These are phyloP conservation scores for Hemerocallis citrina DNA, from an alignment of 106 monocot species.

Conservation along the genomic window DNA sequence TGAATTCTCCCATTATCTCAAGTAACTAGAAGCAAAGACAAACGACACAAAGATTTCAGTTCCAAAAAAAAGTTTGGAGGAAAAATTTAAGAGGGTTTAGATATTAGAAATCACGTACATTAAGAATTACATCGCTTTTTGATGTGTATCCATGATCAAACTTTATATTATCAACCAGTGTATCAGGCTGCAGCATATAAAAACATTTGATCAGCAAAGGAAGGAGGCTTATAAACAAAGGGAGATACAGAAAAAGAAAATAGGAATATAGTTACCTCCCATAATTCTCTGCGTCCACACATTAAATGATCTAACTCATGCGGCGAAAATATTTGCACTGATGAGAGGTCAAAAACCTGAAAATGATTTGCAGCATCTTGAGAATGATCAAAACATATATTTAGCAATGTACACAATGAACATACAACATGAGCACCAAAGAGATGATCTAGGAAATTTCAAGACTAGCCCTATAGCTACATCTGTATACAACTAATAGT, in stretches of 20 bases:
- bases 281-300: conserved; percentile 87
- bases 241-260: neutral
- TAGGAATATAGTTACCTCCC: conserved; percentile 58
- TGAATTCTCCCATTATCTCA: conserved; percentile 52
- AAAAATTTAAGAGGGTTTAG: neutral
- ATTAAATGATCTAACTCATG: conserved; percentile 85
- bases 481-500: too few species aligned
- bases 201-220: neutral
- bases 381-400: neutral
- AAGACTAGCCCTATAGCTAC: too few species aligned
- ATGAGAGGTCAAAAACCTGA: conserved; percentile 85
- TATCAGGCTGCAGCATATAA: conserved; percentile 50
- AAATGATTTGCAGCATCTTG: conserved; percentile 6
- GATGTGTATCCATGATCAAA: conserved; percentile 98
- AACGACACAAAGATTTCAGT: neutral
- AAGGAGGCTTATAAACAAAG: neutral
- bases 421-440: too few species aligned
- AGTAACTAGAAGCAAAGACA: conserved; percentile 34
- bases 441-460: too few species aligned
- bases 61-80: neutral
- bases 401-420: neutral
- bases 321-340: conserved; percentile 89
- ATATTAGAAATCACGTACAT: conserved; percentile 35
- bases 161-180: conserved; percentile 84
- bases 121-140: conserved; percentile 73